phyloP scores from a whole-genome alignment of 2,329 filamentous ascomycete species.

The Talaromyces verruculosus region DNA sequence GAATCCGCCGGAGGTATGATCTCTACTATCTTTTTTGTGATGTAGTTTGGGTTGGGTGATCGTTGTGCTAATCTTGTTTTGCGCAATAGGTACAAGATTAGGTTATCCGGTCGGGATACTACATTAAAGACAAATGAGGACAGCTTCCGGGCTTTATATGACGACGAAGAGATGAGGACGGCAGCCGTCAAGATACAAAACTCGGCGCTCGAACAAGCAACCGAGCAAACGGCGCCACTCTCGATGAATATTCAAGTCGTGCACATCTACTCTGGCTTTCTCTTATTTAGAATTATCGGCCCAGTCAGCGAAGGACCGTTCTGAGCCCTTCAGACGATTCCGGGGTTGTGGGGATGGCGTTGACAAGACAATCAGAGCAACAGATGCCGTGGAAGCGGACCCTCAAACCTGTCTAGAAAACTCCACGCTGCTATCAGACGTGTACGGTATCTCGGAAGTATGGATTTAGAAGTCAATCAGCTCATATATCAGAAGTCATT shows the following conservation, averaged over 20 bases:
- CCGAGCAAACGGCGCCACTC: not conserved
- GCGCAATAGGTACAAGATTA: constrained; percentile 16
- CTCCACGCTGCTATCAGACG: not conserved
- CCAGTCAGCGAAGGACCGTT: not conserved
- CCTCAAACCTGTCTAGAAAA: not conserved
- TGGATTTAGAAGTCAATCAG: not conserved
- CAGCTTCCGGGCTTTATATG: not conserved
- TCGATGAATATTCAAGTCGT: not conserved
- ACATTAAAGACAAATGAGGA: not conserved
- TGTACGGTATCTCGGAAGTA: not conserved
- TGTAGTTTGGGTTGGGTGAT: not conserved
- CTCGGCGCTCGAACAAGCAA: not conserved
- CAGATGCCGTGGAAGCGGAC: not conserved
- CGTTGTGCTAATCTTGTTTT: not conserved
- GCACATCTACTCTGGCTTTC: not conserved
- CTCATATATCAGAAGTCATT: not conserved
- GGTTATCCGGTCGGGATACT: not conserved
- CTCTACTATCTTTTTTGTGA: not conserved
- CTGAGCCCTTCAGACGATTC: not conserved
- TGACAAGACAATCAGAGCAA: not conserved
- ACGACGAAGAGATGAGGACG: not conserved
- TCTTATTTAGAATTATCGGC: too few species aligned
- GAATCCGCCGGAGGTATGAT: constrained; percentile 60
- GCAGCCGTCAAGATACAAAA: not conserved
- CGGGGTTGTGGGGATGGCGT: not conserved